Conservation (phyloP, 202 grass and related monocot genomes). For the Panicum virgatum region DNA sequence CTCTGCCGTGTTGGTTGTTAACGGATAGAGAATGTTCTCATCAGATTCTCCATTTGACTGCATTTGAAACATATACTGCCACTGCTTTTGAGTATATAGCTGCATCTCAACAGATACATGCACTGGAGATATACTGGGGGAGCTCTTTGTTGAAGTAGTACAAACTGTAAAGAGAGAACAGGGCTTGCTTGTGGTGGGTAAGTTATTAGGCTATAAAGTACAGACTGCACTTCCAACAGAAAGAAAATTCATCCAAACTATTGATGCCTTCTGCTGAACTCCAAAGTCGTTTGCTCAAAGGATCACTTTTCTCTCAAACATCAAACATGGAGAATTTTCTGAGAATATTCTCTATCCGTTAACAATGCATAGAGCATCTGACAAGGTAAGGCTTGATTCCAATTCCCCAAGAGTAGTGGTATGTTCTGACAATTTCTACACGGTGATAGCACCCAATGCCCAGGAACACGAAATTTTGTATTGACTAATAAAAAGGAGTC, state of each 20-base stretch:
- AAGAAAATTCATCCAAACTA: not conserved
- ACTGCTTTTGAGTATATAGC: constrained; percentile 28
- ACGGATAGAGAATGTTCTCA: constrained; percentile 70
- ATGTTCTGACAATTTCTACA: not conserved
- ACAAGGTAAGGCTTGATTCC: constrained; percentile 24
- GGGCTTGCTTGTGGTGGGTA: constrained; percentile 44
- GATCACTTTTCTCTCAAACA: constrained; percentile 33
- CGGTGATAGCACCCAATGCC: not conserved
- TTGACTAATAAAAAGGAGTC: not conserved
- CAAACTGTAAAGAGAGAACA: constrained; percentile 9
- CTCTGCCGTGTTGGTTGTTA: constrained; percentile 42
- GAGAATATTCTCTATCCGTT: constrained; percentile 68
- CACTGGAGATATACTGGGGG: not conserved
- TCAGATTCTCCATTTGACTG: constrained; percentile 64
- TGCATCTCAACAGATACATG: not conserved
- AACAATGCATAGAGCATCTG: constrained; percentile 39
- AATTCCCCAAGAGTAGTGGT: not conserved
- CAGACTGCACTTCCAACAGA: not conserved
- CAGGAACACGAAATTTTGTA: not conserved
- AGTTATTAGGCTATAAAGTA: constrained; percentile 26
- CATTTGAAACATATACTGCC: constrained; percentile 26
- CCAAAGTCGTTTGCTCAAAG: not conserved
- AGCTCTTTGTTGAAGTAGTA: constrained; percentile 19
- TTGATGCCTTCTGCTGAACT: not conserved
- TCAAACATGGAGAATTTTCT: constrained; percentile 64